These are phyloP conservation scores for Withania somnifera DNA, from an alignment of 305 asterid species.

Conservation along the genomic window DNA sequence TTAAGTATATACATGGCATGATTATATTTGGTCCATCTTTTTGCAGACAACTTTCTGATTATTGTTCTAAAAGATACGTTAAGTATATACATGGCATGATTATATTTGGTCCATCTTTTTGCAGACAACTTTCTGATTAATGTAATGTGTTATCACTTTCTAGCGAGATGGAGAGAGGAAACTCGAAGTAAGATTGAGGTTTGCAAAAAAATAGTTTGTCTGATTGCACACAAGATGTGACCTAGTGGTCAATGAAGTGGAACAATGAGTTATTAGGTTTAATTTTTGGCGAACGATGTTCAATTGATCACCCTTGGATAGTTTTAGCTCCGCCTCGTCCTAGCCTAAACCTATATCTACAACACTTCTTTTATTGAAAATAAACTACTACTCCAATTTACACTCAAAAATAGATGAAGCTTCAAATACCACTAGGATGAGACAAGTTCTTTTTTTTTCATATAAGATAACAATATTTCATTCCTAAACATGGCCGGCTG, in stretches of 20 bases:
- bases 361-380: not conserved
- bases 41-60: not conserved
- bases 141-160: not conserved
- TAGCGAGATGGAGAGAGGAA: not conserved
- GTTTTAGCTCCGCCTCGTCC: not conserved
- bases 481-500: not conserved
- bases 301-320: not conserved
- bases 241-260: not conserved
- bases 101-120: not conserved
- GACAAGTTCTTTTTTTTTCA: not conserved
- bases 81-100: not conserved
- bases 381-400: not conserved
- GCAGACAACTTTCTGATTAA: not conserved
- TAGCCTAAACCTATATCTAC: not conserved
- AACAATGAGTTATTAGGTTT: not conserved
- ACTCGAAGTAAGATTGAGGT: not conserved
- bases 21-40: not conserved
- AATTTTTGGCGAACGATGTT: not conserved
- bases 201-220: not conserved
- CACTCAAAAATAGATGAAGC: not conserved
- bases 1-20: not conserved
- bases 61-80: not conserved
- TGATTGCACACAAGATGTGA: not conserved
- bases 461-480: not conserved
- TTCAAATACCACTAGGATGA: not conserved